phyloP scores from a whole-genome alignment of 1,284 basidiomycete species.

The Ustilago crameri region DNA sequence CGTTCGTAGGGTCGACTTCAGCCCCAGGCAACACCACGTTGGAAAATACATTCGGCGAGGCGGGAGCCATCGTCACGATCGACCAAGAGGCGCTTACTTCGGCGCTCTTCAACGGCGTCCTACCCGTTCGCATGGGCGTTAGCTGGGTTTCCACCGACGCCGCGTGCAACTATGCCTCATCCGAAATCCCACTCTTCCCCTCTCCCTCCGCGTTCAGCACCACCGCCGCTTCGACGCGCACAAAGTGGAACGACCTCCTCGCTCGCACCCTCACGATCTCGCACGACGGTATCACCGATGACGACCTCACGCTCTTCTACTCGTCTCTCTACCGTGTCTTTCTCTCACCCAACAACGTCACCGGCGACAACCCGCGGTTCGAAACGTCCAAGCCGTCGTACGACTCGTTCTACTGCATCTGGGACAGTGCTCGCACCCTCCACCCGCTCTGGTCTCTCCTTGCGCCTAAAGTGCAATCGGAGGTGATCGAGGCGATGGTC shows the following conservation, averaged over 20 bases:
- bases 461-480: constrained; percentile 22
- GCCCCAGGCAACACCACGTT: constrained; percentile 1
- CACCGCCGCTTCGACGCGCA: constrained; percentile 6
- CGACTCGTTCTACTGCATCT: constrained; percentile 76
- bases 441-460: constrained; percentile 38
- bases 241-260: constrained; percentile 31
- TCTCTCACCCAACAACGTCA: constrained; percentile 77
- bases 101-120: constrained; percentile 1
- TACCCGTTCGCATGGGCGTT: constrained; percentile 35
- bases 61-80: constrained; percentile 16
- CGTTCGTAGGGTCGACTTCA: constrained; percentile 4
- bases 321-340: constrained; percentile 75
- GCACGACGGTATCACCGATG: constrained; percentile 13
- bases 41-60: constrained; percentile 13
- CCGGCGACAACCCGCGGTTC: constrained; percentile 78
- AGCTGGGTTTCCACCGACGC: constrained; percentile 32
- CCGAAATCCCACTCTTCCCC: constrained; percentile 27
- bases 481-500: constrained; percentile 53
- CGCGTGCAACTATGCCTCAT: constrained; percentile 33
- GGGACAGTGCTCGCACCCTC: constrained; percentile 68
- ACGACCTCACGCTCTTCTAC: constrained; percentile 72
- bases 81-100: constrained; percentile 12
- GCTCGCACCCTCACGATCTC: constrained; percentile 15
- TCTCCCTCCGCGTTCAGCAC: constrained; percentile 9
- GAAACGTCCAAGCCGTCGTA: constrained; percentile 75